Percentiles rank a stretch among this genome's conserved stretches.
These are phyloP conservation scores for Blastocystis sp. DNA, from an alignment of 352 stramenopile genomes.

Conservation along the genomic window DNA sequence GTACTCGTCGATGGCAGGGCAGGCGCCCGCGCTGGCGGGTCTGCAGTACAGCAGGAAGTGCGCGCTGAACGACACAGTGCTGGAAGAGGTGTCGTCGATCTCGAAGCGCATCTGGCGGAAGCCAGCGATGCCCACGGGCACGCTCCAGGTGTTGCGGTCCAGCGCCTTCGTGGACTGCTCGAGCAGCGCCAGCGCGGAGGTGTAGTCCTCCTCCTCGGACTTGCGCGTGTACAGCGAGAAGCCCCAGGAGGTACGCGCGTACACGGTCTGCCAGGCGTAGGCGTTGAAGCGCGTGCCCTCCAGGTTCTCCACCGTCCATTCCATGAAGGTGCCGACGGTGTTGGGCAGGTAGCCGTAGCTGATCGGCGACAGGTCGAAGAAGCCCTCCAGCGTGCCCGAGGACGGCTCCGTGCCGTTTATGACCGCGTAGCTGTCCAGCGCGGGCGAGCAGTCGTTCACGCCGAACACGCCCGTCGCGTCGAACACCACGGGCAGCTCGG, in stretches of 20 bases:
- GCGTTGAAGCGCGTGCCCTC: constrained; percentile 6
- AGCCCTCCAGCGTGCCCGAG: neutral
- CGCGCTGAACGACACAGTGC: neutral
- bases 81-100: neutral
- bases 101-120: constrained; percentile 33
- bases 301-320: constrained; percentile 7
- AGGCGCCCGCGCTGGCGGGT: neutral
- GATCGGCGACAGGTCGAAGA: constrained; percentile 43
- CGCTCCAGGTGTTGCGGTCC: constrained; percentile 2
- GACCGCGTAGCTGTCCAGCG: neutral
- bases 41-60: constrained; percentile 32
- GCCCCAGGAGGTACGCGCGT: neutral
- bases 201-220: constrained; percentile 13
- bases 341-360: neutral
- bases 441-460: constrained; percentile 5
- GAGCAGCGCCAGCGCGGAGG: constrained; percentile 1
- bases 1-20: neutral
- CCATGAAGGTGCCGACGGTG: neutral
- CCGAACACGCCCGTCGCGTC: constrained; percentile 50
- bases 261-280: neutral
- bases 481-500: neutral
- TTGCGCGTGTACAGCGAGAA: neutral
- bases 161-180: neutral
- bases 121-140: constrained; percentile 34
- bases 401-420: neutral